phyloP scores from a whole-genome alignment of 805 yeast genomes.

The Maudiozyma bulderi region DNA sequence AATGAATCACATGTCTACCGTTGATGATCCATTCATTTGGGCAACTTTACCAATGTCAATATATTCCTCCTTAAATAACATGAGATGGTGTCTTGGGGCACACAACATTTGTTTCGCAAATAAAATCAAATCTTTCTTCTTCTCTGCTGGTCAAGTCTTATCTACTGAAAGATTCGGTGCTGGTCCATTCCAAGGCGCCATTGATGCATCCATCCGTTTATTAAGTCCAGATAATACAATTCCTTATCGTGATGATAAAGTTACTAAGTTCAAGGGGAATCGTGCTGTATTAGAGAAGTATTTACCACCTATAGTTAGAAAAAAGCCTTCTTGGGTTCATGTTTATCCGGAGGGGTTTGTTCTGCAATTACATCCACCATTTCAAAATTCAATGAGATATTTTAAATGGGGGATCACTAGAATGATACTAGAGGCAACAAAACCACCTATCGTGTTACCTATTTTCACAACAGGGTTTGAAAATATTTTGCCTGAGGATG shows the following conservation, averaged over 20 bases:
- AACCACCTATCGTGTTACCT: constrained; percentile 80
- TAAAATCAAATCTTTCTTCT: constrained; percentile 44
- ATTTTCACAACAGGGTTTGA: constrained; percentile 82
- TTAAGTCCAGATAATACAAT: constrained; percentile 59
- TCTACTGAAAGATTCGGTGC: constrained; percentile 81
- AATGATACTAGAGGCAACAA: constrained; percentile 68
- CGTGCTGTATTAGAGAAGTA: constrained; percentile 19
- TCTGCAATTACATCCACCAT: constrained; percentile 72
- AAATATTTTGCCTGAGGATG: constrained; percentile 68
- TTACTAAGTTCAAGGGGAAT: background rate
- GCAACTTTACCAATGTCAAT: constrained; percentile 71
- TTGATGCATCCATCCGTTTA: constrained; percentile 78
- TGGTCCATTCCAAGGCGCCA: constrained; percentile 85
- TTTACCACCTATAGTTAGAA: constrained; percentile 48
- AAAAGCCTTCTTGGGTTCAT: constrained; percentile 81
- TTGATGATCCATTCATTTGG: constrained; percentile 89
- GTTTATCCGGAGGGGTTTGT: constrained; percentile 94
- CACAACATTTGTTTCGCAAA: constrained; percentile 76
- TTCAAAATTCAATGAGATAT: constrained; percentile 79
- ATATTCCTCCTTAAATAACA: constrained; percentile 49
- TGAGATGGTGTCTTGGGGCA: constrained; percentile 95
- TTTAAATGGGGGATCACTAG: constrained; percentile 95
- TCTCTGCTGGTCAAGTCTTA: constrained; percentile 81
- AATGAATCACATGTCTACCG: constrained; percentile 86
- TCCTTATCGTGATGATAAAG: constrained; percentile 8